These are phyloP conservation scores for Peronospora destructor DNA, from an alignment of 352 stramenopile genomes.

Conservation along the genomic window DNA sequence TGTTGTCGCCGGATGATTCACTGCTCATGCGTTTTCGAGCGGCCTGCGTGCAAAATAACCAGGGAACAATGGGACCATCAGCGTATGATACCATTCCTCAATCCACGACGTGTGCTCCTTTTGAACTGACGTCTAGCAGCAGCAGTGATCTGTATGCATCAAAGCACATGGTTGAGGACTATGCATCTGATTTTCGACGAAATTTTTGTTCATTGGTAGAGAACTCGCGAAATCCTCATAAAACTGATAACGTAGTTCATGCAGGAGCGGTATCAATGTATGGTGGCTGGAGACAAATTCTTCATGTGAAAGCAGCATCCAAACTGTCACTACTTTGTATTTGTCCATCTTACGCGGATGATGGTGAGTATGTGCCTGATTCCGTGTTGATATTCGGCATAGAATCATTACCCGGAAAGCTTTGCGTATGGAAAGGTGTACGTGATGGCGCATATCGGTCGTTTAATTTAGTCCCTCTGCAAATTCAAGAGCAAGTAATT, in stretches of 20 bases:
- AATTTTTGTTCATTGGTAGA: constrained; percentile 34
- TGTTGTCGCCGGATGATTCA: constrained; percentile 25
- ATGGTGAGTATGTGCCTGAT: constrained; percentile 67
- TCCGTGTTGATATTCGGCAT: constrained; percentile 69
- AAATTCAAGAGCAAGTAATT: constrained; percentile 43
- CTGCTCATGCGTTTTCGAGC: constrained; percentile 47
- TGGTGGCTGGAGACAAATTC: constrained; percentile 54
- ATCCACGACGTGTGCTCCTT: constrained; percentile 14
- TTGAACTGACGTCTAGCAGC: constrained; percentile 14
- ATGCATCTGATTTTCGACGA: constrained; percentile 29
- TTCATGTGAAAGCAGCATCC: constrained; percentile 29
- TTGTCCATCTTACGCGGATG: constrained; percentile 65
- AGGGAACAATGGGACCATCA: constrained; percentile 4
- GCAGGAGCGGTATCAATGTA: constrained; percentile 68
- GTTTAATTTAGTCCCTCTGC: constrained; percentile 46
- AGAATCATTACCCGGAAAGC: constrained; percentile 33
- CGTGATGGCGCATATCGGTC: constrained; percentile 24
- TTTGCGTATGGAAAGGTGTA: constrained; percentile 62
- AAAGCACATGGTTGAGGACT: constrained; percentile 22
- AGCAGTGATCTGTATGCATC: background rate
- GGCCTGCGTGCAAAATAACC: constrained; percentile 17
- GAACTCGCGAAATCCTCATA: constrained; percentile 17
- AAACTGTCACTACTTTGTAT: constrained; percentile 49
- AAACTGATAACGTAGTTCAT: constrained; percentile 39
- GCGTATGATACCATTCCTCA: constrained; percentile 13